Evolutionary conservation across 495 filamentous ascomycete genomes (phyloP), one percentile per base, ranked within the genome.

Genomic region (Aspergillus nanangensis): DNA sequence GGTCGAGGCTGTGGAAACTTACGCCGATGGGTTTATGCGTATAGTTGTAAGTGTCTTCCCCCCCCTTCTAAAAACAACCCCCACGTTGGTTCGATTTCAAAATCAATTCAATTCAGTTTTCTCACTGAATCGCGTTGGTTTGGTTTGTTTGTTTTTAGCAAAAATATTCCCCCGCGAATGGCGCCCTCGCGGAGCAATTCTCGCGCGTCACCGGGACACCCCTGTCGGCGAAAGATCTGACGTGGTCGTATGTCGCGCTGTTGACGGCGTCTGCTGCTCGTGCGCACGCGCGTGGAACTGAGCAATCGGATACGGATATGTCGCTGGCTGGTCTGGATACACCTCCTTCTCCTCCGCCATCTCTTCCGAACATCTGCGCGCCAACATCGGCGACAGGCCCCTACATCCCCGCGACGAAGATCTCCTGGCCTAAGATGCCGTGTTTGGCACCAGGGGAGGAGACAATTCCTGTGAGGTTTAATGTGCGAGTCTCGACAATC

Each of bases 151-250:
- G n/a, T n/a, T n/a, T n/a, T n/a, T 81, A 79, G 3, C 37, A 56
- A 39, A 56, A 69, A 45, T 77, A 78, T 57, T 67, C 70, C 0
- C 56, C 59, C 3, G 43, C 69, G 4, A 66, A 72, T 45, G 81
- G 81, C 22, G 61, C 66, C 1, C 45, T 83, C 8, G 52, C 75
- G 13, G 81, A 84, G 58, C 79, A 84, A 52, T 83, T 69, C 51
- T 62, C 76, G 52, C 69, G 72, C 29, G 60, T 63, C 50, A 63
- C 48, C 17, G 78, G 81, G 34, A 34, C 46, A 4, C 76, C 75
- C 3, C 43, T 79, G 21, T 76, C 75, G 4, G 80, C 80, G 15
- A 37, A 55, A 18, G 60, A 70, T 22, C 52, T 74, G 4, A 75
- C 71, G 11, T 75, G 71, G 71, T 72, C 69, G 10, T 75, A 68